A percentile compares a stretch with the other conserved stretches of the same genome.
These are phyloP conservation scores for Saccharomycopsis sp. DNA, from an alignment of 805 yeast genomes.

Conservation along the genomic window DNA sequence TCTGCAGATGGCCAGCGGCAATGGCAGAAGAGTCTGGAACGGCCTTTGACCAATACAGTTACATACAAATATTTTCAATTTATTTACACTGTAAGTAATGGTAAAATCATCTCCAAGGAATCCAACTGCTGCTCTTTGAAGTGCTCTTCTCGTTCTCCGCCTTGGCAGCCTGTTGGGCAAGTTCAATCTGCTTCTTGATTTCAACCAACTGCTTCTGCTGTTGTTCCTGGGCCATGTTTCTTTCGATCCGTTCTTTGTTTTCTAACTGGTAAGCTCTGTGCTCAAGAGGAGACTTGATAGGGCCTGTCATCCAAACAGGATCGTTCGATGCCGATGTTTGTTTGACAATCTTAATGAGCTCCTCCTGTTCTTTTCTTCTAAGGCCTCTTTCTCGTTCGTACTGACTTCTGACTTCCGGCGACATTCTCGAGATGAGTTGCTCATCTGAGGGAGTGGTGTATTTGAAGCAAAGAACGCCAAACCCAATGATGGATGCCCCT, in stretches of 20 bases:
- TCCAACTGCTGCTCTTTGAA: conserved; percentile 29
- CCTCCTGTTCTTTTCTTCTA: conserved; percentile 60
- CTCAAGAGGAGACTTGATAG: conserved; percentile 62
- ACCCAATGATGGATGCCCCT: conserved; percentile 60
- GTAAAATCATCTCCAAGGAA: too few relatives aligned
- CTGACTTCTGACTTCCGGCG: conserved; percentile 76
- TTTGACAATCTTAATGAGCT: conserved; percentile 56
- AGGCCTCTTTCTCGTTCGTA: conserved; percentile 57
- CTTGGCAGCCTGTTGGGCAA: conserved; percentile 26
- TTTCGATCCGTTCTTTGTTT: conserved; percentile 40
- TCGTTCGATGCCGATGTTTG: conserved; percentile 58
- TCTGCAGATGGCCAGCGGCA: too few relatives aligned
- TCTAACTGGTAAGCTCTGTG: conserved; percentile 26
- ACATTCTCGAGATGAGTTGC: conserved; percentile 57
- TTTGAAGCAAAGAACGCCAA: conserved; percentile 64
- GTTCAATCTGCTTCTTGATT: conserved; percentile 32
- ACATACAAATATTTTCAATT: too few relatives aligned
- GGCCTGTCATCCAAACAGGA: conserved; percentile 79
- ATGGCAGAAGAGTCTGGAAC: conserved; percentile 27
- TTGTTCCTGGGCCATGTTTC: conserved; percentile 36
- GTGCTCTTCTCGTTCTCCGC: conserved; percentile 27
- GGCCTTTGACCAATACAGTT: conserved; percentile 19
- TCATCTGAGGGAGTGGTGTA: conserved; percentile 83
- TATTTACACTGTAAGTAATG: too few relatives aligned
- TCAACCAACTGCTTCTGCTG: conserved; percentile 35